These are phyloP conservation scores for Neofusicoccum umdonicola DNA, from an alignment of 2,329 filamentous ascomycete species.

Conservation along the genomic window DNA sequence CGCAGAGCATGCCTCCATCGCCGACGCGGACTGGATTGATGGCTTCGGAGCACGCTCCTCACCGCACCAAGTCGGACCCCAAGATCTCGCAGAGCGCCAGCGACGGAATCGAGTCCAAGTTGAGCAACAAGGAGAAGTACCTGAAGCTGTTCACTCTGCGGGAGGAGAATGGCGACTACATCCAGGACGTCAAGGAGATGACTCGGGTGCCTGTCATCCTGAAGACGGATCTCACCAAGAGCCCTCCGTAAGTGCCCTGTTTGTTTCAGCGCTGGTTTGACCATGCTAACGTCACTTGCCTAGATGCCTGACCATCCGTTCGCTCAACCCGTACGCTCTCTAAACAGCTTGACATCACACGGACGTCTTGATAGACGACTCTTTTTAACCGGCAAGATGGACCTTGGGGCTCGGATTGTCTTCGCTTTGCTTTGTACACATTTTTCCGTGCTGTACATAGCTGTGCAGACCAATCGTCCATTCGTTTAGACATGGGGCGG, in stretches of 20 bases:
- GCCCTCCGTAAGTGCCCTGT: constrained; percentile 81
- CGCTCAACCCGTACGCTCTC: constrained; percentile 73
- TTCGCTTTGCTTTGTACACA: constrained; percentile 17
- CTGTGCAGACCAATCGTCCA: constrained; percentile 17
- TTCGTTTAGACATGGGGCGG: constrained; percentile 1
- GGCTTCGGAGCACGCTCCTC: constrained; percentile 64
- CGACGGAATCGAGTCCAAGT: constrained; percentile 73
- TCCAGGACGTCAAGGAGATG: constrained; percentile 98
- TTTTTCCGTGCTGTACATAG: constrained; percentile 17
- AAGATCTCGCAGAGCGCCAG: constrained; percentile 68
- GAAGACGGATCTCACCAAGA: constrained; percentile 98
- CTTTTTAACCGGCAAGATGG: background rate
- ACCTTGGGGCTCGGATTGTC: constrained; percentile 6
- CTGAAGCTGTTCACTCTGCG: constrained; percentile 82
- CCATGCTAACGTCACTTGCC: constrained; percentile 33
- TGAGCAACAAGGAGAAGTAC: constrained; percentile 96
- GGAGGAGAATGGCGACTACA: constrained; percentile 91
- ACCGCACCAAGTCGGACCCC: constrained; percentile 91
- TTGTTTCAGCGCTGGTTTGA: background rate
- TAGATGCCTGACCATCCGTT: constrained; percentile 80
- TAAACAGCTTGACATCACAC: constrained; percentile 26
- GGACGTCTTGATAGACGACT: background rate
- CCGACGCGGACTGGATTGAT: constrained; percentile 70
- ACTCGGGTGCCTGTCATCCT: constrained; percentile 94
- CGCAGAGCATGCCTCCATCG: constrained; percentile 92